Evolutionary conservation across 345 rosid species (phyloP).

Genomic region (Camelina sativa): DNA sequence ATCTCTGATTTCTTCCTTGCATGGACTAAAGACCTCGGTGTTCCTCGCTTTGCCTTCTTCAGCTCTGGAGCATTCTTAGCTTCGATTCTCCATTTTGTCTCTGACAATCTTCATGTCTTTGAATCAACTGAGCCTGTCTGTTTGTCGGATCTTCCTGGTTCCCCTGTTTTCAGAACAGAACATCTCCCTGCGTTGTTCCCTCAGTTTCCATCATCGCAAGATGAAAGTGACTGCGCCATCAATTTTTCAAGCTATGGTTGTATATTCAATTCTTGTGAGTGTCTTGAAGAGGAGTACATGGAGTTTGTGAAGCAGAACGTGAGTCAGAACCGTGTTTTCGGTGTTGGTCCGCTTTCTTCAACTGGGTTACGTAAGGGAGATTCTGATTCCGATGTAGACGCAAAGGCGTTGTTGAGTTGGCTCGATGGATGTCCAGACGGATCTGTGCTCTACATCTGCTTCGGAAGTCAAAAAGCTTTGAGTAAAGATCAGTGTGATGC

Average conservation of each 20-base stretch:
- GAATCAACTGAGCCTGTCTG: constrained; percentile 36
- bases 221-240: constrained; percentile 32
- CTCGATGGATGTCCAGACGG: constrained; percentile 57
- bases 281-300: constrained; percentile 53
- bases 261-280: constrained; percentile 54
- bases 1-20: constrained; percentile 82
- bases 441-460: constrained; percentile 66
- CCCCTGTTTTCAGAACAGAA: constrained; percentile 51
- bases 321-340: constrained; percentile 53
- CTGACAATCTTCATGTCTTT: constrained; percentile 33
- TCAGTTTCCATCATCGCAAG: constrained; percentile 30
- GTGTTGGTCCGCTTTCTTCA: constrained; percentile 59
- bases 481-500: constrained; percentile 53
- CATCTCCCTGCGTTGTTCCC: constrained; percentile 51
- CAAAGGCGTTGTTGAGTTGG: constrained; percentile 47
- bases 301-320: constrained; percentile 43
- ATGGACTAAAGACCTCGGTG: constrained; percentile 57
- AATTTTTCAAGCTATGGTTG: constrained; percentile 50
- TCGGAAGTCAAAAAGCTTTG: constrained; percentile 65
- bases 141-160: constrained; percentile 52
- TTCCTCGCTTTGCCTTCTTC: constrained; percentile 60
- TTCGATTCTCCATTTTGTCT: constrained; percentile 30
- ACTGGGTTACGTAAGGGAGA: constrained; percentile 33
- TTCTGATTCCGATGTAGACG: background rate
- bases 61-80: constrained; percentile 48